A percentile compares a stretch with the other conserved stretches of the same genome.
These are phyloP conservation scores for Populus pruinosa DNA, from an alignment of 345 rosid species.

Conservation along the genomic window DNA sequence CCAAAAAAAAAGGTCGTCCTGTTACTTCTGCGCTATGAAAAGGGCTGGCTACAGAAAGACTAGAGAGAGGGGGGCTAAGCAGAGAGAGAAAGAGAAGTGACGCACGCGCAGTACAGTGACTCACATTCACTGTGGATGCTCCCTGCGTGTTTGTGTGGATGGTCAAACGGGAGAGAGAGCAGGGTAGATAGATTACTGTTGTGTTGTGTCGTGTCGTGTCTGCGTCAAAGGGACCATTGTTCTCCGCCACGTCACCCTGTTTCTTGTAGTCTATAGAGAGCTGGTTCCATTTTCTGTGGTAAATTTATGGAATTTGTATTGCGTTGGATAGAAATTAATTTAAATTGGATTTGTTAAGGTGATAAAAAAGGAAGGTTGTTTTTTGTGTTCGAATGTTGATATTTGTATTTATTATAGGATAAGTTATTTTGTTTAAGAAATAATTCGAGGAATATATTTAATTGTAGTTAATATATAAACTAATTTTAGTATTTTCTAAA, in stretches of 20 bases:
- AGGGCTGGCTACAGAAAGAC: constrained; percentile 9
- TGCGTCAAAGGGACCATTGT: background rate
- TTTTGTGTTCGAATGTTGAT: no score
- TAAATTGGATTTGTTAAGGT: no score
- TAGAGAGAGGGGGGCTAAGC: constrained; percentile 15
- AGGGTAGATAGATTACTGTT: background rate
- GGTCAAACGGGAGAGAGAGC: background rate
- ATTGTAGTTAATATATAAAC: no score
- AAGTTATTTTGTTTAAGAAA: no score
- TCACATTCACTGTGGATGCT: background rate
- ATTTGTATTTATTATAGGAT: no score
- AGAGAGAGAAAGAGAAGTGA: background rate
- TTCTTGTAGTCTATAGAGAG: background rate
- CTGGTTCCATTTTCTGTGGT: background rate
- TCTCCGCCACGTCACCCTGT: background rate
- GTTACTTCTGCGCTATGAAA: constrained; percentile 12
- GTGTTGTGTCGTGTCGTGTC: background rate
- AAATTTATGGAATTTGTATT: background rate
- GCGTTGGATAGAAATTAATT: no score
- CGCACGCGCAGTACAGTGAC: constrained; percentile 13
- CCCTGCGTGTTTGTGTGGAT: no score
- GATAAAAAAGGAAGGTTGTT: no score
- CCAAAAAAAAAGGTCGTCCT: background rate
- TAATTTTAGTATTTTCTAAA: no score
- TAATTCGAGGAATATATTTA: no score